Base-by-base conservation (phyloP, 352 stramenopile species). In the Pythium biforme region DNA sequence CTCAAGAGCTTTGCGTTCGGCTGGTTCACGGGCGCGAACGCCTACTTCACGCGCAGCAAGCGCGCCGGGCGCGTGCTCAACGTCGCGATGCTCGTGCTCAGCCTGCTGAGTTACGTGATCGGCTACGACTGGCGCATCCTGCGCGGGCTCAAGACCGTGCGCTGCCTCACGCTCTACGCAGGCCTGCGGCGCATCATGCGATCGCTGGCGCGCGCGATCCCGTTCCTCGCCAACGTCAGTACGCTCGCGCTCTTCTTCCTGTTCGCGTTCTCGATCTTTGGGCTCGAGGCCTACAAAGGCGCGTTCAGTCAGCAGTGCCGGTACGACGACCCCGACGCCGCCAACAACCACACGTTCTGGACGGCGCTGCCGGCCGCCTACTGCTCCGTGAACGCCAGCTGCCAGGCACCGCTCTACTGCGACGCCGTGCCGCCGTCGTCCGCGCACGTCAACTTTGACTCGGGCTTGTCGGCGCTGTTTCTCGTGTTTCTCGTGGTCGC, bases 401-500 rank as follows among this genome's bases (percentile, higher is more conserved):
- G 83, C 51, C 27, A 58, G 0, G 61, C 59, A 3, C 59, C 53
- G 20, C 50, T 47, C 17, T 34, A 15, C 10, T 92, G 83, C 43
- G 47, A 51, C 5, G 27, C 27, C 3, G 45, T 75, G 20, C 52
- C 66, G 4, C 70, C 79, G 1, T 72, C 75, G 22, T 88, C 80
- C 1, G 62, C 62, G 39, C 68, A 85, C 31, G 58, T 92, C 8
- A 89, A 92, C 74, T 93, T 90, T 59, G 79, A 93, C 67, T 80
- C 62, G 22, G 83, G 83, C 0, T n/a, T 90, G 26, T 83, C 73
- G 3, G 80, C 83, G 10, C 55, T 93, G 12, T 90, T 89, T 57
- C 70, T 93, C 15, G 83, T 93, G 1, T 93, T 93, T 27, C 72
- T 90, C 33, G 83, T 93, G 17, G 81, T 91, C 11, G 83, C 81